Conservation (phyloP, 2,329 filamentous ascomycete genomes). For the Neopestalotiopsis sp. region DNA sequence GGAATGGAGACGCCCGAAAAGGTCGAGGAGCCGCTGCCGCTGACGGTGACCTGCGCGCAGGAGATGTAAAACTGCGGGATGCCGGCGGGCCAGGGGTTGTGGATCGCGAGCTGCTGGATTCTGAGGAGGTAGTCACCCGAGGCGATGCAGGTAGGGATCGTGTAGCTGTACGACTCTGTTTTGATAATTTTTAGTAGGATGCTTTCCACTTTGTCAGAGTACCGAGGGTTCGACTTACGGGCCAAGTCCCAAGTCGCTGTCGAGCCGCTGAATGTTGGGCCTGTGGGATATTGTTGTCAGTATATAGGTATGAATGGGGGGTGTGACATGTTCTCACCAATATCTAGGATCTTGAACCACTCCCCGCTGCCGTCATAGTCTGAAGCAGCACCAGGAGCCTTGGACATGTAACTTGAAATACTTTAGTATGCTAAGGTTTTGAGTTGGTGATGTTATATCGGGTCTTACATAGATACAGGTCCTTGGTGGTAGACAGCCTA, state of each 20-base stretch:
- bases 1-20: constrained; percentile 41
- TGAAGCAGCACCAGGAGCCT: constrained; percentile 41
- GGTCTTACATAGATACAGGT: constrained; percentile 42
- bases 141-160: constrained; percentile 58
- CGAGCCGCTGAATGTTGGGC: constrained; percentile 40
- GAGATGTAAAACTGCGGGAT: constrained; percentile 53
- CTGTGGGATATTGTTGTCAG: constrained; percentile 26
- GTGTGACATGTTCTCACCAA: constrained; percentile 28
- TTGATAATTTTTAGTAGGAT: neutral
- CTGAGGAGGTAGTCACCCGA: constrained; percentile 65
- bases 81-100: constrained; percentile 54
- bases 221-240: constrained; percentile 29
- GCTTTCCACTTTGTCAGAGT: neutral
- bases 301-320: neutral
- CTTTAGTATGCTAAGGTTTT: constrained; percentile 9
- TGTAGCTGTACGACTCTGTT: constrained; percentile 39
- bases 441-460: too few species aligned
- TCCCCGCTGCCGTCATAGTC: constrained; percentile 45
- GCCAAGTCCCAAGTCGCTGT: constrained; percentile 40
- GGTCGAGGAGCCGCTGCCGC: constrained; percentile 42
- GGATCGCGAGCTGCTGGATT: constrained; percentile 66
- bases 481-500: constrained; percentile 50
- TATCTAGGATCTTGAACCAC: constrained; percentile 50
- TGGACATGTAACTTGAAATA: constrained; percentile 44
- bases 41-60: constrained; percentile 54